phyloP scores from a whole-genome alignment of 371 early-diverging fungal species.

The Mucor piriformis region DNA sequence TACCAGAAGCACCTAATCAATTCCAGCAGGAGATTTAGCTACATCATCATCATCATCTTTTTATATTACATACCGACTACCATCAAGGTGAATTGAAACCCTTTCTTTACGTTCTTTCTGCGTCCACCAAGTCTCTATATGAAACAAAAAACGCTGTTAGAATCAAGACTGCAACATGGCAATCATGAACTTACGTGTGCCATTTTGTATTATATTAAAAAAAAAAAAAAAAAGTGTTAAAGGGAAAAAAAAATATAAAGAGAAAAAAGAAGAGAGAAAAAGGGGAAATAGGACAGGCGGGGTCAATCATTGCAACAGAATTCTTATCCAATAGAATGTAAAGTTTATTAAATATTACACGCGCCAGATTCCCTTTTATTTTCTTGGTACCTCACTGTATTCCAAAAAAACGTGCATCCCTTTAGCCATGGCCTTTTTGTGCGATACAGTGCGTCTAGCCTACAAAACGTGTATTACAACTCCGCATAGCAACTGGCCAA shows the following conservation, averaged over 20 bases:
- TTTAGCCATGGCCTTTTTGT: too few species aligned
- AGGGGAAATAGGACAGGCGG: background rate
- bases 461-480: background rate
- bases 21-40: background rate
- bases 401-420: background rate
- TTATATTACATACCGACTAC: conserved; percentile 72
- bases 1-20: conserved; percentile 85
- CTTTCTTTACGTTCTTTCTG: conserved; percentile 95
- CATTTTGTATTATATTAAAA: conserved; percentile 10
- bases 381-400: background rate
- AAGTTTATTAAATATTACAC: background rate
- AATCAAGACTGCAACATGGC: too few species aligned
- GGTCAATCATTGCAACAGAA: background rate
- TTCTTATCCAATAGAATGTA: background rate
- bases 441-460: background rate
- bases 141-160: background rate
- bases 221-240: conserved; percentile 5
- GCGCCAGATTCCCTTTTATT: conserved; percentile 2
- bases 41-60: background rate
- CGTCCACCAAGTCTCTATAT: conserved; percentile 66
- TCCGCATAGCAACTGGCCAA: background rate
- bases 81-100: conserved; percentile 95
- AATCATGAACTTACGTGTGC: conserved; percentile 14
- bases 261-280: background rate
- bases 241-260: background rate